A percentile compares a stretch with the other conserved stretches of the same genome.
Conservation (phyloP, 768 basidiomycete species). For the Trametes cingulata region DNA sequence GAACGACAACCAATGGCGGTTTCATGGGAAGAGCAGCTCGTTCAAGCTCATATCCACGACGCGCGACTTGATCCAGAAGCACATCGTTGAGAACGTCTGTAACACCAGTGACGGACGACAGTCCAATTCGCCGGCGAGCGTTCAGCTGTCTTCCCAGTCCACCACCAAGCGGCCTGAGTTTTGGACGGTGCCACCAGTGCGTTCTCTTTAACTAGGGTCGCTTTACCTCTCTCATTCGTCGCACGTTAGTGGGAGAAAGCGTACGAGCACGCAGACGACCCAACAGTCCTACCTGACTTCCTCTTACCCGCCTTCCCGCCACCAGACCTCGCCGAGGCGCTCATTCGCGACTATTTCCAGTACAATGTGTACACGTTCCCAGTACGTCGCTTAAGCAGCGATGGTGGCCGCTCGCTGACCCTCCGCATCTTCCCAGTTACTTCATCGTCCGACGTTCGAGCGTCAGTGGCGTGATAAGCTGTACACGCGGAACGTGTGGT, state of each 20-base stretch:
- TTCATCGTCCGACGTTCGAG: conserved; percentile 27
- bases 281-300: conserved; percentile 22
- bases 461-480: conserved; percentile 23
- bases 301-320: conserved; percentile 59
- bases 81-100: conserved; percentile 45
- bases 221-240: background rate
- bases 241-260: conserved; percentile 24
- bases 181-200: conserved; percentile 60
- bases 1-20: conserved; percentile 48
- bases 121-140: conserved; percentile 15
- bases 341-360: conserved; percentile 72
- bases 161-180: conserved; percentile 42
- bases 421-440: conserved; percentile 6
- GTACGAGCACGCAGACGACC: conserved; percentile 45
- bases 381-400: conserved; percentile 1
- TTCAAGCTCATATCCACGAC: conserved; percentile 56
- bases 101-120: conserved; percentile 24
- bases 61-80: conserved; percentile 53
- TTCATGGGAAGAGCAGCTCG: conserved; percentile 64
- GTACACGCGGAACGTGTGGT: conserved; percentile 30
- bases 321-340: conserved; percentile 50
- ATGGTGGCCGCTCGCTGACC: background rate
- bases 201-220: conserved; percentile 23
- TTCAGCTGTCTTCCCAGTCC: conserved; percentile 22
- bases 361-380: conserved; percentile 62